Percentiles rank a stretch among this genome's conserved stretches.
These are phyloP conservation scores for Capsella rubella DNA, from an alignment of 441 rosid genomes.

Conservation along the genomic window DNA sequence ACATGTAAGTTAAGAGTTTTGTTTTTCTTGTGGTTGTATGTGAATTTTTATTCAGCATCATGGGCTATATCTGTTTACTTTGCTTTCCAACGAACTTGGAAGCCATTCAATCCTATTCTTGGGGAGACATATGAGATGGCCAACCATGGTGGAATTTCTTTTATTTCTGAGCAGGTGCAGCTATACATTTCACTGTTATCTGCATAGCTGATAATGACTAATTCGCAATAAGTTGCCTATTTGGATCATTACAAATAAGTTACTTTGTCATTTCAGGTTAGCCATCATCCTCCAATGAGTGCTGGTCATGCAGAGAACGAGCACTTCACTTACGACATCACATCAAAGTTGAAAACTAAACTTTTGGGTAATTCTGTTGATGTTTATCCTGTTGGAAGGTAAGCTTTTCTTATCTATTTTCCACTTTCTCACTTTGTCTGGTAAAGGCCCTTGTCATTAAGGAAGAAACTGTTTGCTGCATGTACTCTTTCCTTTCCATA, in stretches of 20 bases:
- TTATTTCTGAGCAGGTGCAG: constrained; percentile 71
- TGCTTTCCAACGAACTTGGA: constrained; percentile 68
- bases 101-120: constrained; percentile 80
- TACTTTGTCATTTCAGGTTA: constrained; percentile 57
- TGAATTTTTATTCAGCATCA: constrained; percentile 52
- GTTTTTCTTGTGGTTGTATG: constrained; percentile 22
- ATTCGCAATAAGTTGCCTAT: not conserved
- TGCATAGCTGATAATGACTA: not conserved
- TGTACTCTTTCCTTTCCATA: constrained; percentile 3
- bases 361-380: constrained; percentile 94
- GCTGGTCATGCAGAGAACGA: constrained; percentile 97
- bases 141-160: constrained; percentile 65
- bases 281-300: constrained; percentile 98
- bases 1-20: constrained; percentile 4
- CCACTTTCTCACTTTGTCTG: constrained; percentile 5
- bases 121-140: constrained; percentile 78
- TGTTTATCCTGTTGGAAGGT: constrained; percentile 98
- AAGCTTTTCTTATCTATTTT: constrained; percentile 27
- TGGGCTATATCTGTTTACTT: constrained; percentile 75
- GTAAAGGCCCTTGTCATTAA: not conserved
- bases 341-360: constrained; percentile 94
- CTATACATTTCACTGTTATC: constrained; percentile 8
- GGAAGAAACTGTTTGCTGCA: constrained; percentile 5
- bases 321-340: constrained; percentile 83
- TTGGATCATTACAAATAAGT: not conserved